These are phyloP conservation scores for Chlorokybus atmophyticus DNA, from an alignment of 139 green algal species.

Conservation along the genomic window DNA sequence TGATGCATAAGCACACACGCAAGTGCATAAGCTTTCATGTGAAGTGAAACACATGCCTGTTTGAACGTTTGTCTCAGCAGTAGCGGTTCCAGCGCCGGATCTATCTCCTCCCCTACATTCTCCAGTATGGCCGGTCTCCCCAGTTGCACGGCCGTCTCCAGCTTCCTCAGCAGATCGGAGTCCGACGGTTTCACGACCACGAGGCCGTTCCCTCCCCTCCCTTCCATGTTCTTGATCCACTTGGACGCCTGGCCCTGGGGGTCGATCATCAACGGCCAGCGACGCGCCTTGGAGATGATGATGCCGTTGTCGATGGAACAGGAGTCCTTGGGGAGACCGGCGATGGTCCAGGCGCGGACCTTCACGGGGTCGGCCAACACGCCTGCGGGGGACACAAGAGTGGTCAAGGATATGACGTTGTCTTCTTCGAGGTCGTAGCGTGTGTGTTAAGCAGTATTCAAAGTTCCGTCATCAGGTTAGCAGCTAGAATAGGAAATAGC, in stretches of 20 bases:
- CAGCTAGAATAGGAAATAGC: no score
- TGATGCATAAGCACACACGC: no score
- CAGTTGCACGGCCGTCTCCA: constrained; percentile 38
- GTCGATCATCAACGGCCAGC: constrained; percentile 38
- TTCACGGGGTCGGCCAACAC: constrained; percentile 10
- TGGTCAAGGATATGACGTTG: no score
- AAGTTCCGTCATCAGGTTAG: no score
- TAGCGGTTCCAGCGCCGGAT: constrained; percentile 34
- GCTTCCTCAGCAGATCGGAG: constrained; percentile 31
- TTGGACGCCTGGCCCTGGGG: constrained; percentile 39
- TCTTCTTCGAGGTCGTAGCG: no score
- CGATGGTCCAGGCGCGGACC: constrained; percentile 49
- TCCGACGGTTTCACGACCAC: constrained; percentile 34
- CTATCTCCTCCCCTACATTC: constrained; percentile 38
- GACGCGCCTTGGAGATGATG: constrained; percentile 17
- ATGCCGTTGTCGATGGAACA: constrained; percentile 58
- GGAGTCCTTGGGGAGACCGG: constrained; percentile 52
- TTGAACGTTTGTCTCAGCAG: constrained; percentile 40
- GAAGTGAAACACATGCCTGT: no score
- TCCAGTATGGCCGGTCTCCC: constrained; percentile 37
- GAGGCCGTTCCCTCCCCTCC: constrained; percentile 10
- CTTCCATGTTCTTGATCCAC: constrained; percentile 42
- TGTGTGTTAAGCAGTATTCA: no score
- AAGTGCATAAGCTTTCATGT: no score
- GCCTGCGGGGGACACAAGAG: no score